Evolutionary conservation across 192 early-diverging fungal species (phyloP), one percentile per base, ranked within the genome.

Genomic region (Funneliformis mosseae): DNA sequence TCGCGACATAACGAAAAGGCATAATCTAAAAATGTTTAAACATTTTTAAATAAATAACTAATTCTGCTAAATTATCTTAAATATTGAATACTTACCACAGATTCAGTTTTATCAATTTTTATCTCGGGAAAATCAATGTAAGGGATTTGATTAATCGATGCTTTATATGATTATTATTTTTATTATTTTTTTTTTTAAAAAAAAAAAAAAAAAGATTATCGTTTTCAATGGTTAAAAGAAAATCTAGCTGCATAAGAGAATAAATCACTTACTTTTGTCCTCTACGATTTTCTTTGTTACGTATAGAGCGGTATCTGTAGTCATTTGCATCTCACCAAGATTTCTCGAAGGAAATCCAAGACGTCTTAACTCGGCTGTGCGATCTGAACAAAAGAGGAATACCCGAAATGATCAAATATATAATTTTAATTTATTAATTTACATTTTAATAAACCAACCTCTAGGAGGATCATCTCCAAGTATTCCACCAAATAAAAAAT

Each of bases 401-500:
- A 8, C 14, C 16, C 67, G 5, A 55, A 28, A n/a, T 75, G 1
- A 28, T 46, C 23, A 64, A 60, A 72, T 43, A n/a, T 42, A 74
- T 74, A 25, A 46, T 38, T n/a, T n/a, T 76, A 33, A 38, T 50
- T 25, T 21, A 60, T 50, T 41, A 59, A 33, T 33, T 33, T 0
- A 33, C 33, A 33, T 33, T 33, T 33, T 46, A 23, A 39, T 39
- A 42, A 78, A 60, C 6, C 9, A 14, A 90, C 87, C 90, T 87
- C 85, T 85, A 77, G 87, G 90, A 74, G 88, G 88, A 88, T 93
- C 88, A 88, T 88, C 89, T n/a, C 90, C 90, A 27, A 91, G 80
- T 78, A 96, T 96, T 14, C 93, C 95, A 38, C 95, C 95, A 90
- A 96, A 96, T 81, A 96, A 82, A 76, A 94, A 91, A 81, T 89